phyloP scores from a whole-genome alignment of 495 filamentous ascomycete genomes.

The Bacidia gigantensis region DNA sequence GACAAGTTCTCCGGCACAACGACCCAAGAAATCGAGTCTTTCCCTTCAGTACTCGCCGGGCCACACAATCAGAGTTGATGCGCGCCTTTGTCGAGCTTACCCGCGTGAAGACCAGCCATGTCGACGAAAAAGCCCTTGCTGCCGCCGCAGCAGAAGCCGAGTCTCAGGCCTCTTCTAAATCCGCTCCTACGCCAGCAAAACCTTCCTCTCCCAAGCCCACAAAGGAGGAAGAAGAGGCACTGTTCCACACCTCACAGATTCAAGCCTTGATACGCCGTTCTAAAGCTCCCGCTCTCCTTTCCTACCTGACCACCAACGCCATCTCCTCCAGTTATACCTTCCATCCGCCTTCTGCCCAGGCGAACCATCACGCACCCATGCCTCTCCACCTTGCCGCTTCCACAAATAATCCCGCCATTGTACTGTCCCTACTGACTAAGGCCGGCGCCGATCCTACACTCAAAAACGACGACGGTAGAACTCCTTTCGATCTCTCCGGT shows the following conservation, averaged over 20 bases:
- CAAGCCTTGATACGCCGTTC: constrained; percentile 79
- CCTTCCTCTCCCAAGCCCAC: constrained; percentile 37
- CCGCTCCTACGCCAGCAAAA: constrained; percentile 30
- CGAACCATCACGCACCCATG: constrained; percentile 75
- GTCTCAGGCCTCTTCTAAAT: constrained; percentile 20
- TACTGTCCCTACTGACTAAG: constrained; percentile 64
- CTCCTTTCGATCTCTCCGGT: constrained; percentile 75
- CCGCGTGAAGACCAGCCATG: constrained; percentile 64
- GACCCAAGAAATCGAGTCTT: constrained; percentile 79
- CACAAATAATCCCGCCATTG: constrained; percentile 56
- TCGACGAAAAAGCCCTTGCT: constrained; percentile 46
- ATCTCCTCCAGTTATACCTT: constrained; percentile 60
- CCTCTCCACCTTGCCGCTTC: constrained; percentile 76
- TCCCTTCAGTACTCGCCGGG: constrained; percentile 86
- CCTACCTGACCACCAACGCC: constrained; percentile 63
- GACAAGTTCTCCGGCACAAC: constrained; percentile 65
- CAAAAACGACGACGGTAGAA: constrained; percentile 50
- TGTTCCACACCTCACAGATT: constrained; percentile 74
- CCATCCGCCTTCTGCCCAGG: constrained; percentile 47
- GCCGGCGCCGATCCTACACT: constrained; percentile 59
- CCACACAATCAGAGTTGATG: constrained; percentile 90
- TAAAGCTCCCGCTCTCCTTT: constrained; percentile 72
- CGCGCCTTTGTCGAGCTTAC: constrained; percentile 86
- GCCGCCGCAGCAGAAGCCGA: constrained; percentile 27
- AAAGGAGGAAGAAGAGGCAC: constrained; percentile 67